These are phyloP conservation scores for Fusarium beomiforme DNA, from an alignment of 2,329 filamentous ascomycete genomes.

Conservation along the genomic window DNA sequence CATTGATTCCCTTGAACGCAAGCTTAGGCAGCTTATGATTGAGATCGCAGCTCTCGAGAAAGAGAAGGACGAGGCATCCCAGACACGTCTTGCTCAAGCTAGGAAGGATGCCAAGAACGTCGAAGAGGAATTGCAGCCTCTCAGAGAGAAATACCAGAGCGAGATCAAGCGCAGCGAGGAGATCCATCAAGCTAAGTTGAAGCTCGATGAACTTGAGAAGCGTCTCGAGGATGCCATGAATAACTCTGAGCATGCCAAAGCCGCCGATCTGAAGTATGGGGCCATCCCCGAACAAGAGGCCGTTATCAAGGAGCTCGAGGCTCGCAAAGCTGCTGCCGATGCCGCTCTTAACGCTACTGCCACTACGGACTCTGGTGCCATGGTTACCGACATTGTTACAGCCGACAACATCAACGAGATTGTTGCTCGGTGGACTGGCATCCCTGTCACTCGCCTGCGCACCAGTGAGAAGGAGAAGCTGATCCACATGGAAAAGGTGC, in stretches of 20 bases:
- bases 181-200: conserved; percentile 94
- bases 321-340: conserved; percentile 81
- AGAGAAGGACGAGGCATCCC: conserved; percentile 94
- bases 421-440: conserved; percentile 96
- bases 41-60: conserved; percentile 95
- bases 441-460: conserved; percentile 92
- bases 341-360: conserved; percentile 67
- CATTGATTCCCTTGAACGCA: conserved; percentile 92
- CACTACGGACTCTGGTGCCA: conserved; percentile 69
- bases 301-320: conserved; percentile 83
- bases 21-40: conserved; percentile 90
- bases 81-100: conserved; percentile 81
- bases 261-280: conserved; percentile 95
- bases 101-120: conserved; percentile 94
- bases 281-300: conserved; percentile 92
- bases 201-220: conserved; percentile 89
- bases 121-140: conserved; percentile 88
- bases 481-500: conserved; percentile 92
- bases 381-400: conserved; percentile 93
- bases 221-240: conserved; percentile 95
- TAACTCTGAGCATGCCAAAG: conserved; percentile 82
- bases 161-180: conserved; percentile 92
- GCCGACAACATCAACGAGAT: conserved; percentile 99
- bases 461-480: conserved; percentile 98
- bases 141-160: conserved; percentile 94